Percentiles rank a stretch among this genome's conserved stretches.
These are phyloP conservation scores for Dictyostelium discoideum DNA, from an alignment of 78 protist genomes.

Conservation along the genomic window DNA sequence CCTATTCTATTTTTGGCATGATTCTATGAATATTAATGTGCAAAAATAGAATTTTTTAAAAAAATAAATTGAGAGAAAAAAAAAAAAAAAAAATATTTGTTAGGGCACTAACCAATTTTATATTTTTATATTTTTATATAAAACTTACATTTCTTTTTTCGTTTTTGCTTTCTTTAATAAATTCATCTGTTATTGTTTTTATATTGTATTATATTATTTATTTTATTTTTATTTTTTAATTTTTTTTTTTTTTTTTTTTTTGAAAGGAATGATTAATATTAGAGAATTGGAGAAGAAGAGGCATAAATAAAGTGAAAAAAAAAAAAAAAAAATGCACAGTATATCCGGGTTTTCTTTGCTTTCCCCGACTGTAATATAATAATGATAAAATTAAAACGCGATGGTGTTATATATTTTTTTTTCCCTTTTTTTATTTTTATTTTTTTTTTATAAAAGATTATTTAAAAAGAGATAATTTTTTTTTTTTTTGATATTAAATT, in stretches of 20 bases:
- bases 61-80: neutral
- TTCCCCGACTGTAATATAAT: neutral
- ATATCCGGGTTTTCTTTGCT: neutral
- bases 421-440: neutral
- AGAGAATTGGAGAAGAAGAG: neutral
- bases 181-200: slow-evolving; percentile 1
- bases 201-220: neutral
- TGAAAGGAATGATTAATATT: slow-evolving; percentile 1
- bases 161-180: slow-evolving; percentile 18
- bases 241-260: neutral
- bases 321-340: neutral
- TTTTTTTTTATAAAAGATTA: neutral
- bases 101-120: neutral
- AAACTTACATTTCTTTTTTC: slow-evolving; percentile 4
- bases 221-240: neutral
- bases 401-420: neutral
- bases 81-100: neutral
- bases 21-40: neutral
- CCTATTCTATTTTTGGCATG: neutral
- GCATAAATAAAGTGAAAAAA: neutral
- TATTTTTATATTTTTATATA: neutral
- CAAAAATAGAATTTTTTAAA: neutral
- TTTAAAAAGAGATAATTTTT: neutral
- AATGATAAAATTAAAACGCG: neutral
- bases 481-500: neutral